Base-by-base conservation (phyloP, 371 early-diverging fungal species). In the Nosema muscidifuracis region DNA sequence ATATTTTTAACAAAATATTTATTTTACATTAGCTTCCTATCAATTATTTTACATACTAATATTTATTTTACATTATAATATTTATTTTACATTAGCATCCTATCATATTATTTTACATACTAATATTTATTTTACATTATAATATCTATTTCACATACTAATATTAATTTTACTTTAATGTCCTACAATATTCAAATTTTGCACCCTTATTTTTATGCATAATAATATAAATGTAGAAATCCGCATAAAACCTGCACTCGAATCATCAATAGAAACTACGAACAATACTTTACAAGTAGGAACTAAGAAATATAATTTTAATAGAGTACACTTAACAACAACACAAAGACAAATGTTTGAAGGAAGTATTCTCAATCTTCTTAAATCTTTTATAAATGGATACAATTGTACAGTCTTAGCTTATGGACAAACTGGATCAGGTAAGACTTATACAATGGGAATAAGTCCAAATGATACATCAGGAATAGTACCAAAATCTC, bases 361-460 rank as follows among this genome's bases (percentile, higher is more conserved):
- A 24, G 53, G 34, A 16, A 68, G 43, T 58, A 34, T 56, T 30
- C 22, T 34, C 56, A 62, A 31, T 22, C 38, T 74, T 15, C 28
- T 80, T 30, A 60, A 62, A 0, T 50, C 36, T 24, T 74, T 70
- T 58, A 31, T 77, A 38, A 40, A 69, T 20, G 79, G 78, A 16
- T 58, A 75, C 22, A 71, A 67, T 57, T 66, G 65, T 26, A 75
- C 80, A 47, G 56, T 83, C 0, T 61, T 83, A 34, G 80, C 76
- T 30, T 78, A 81, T 72, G 83, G 83, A 26, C 94, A 94, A 80
- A 96, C 97, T 15, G 91, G 92, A 7, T 89, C 90, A 10, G 95
- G 95, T 61, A 99, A 99, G 84, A 97, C 97, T 4, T 92, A 91
- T 77, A 97, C 97, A 7, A 96, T 99, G 95, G 92, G 92, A 60